Percentiles rank a stretch among this genome's conserved stretches.
These are phyloP conservation scores for Chamaenerion angustifolium DNA, from an alignment of 345 rosid genomes.

Conservation along the genomic window DNA sequence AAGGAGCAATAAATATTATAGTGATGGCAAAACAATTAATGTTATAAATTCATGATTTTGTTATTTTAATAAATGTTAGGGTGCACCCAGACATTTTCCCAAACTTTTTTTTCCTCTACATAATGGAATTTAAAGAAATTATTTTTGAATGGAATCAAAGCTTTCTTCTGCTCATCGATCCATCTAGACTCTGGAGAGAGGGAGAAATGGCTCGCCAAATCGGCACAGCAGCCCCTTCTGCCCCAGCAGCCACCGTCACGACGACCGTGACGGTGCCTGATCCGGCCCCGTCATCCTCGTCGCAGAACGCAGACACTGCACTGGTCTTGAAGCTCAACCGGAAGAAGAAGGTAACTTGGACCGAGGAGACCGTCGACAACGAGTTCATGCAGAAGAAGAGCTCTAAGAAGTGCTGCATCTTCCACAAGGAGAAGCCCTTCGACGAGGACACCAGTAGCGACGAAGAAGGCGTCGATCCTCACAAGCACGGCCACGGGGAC, in stretches of 20 bases:
- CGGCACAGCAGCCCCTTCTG: background rate
- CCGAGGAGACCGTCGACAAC: slow-evolving; percentile 87
- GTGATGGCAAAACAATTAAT: no score
- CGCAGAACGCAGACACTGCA: background rate
- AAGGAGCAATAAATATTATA: no score
- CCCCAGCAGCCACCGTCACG: slow-evolving; percentile 5
- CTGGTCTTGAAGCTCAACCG: slow-evolving; percentile 25
- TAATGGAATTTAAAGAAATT: no score
- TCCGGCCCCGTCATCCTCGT: background rate
- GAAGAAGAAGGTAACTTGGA: slow-evolving; percentile 90
- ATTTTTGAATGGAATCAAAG: no score
- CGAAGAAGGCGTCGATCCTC: slow-evolving; percentile 27
- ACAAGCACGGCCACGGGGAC: slow-evolving; percentile 10
- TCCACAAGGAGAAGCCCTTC: slow-evolving; percentile 88
- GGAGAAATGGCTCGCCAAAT: slow-evolving; percentile 3
- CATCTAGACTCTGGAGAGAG: background rate
- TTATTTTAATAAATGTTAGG: no score
- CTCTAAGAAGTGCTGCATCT: slow-evolving; percentile 95
- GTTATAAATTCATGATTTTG: no score
- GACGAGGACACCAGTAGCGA: slow-evolving; percentile 86
- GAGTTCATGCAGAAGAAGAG: slow-evolving; percentile 95
- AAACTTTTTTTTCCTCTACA: no score
- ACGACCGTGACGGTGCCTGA: slow-evolving; percentile 4
- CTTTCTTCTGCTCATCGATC: no score
- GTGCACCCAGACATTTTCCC: no score